Conservation (phyloP, 2,329 filamentous ascomycete genomes). For the Pyrenochaeta sp. region DNA sequence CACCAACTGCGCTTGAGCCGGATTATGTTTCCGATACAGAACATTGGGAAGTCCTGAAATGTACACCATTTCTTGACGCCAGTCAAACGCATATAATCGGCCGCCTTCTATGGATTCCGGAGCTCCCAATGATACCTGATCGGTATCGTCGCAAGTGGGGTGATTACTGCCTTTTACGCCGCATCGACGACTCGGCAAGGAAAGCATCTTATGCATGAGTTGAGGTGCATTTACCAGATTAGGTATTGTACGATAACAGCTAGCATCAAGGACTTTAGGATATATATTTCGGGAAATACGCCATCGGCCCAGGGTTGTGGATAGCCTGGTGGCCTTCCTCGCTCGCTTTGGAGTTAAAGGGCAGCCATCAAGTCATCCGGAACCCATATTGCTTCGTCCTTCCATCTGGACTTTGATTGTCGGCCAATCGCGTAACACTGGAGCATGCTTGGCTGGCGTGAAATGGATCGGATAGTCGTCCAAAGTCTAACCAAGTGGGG, state of each 20-base stretch:
- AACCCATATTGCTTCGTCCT: too few relatives aligned
- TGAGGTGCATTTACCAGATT: neutral
- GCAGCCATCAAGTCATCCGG: too few relatives aligned
- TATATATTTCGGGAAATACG: too few relatives aligned
- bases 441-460: slow-evolving; percentile 8
- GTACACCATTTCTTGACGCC: slow-evolving; percentile 81
- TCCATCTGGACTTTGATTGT: neutral
- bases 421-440: slow-evolving; percentile 9
- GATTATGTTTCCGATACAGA: slow-evolving; percentile 76
- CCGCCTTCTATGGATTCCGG: slow-evolving; percentile 82
- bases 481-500: slow-evolving; percentile 28
- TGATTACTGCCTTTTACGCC: slow-evolving; percentile 81
- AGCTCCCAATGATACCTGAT: slow-evolving; percentile 72
- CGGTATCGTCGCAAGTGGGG: slow-evolving; percentile 81
- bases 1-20: slow-evolving; percentile 74
- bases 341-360: too few relatives aligned
- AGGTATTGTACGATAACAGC: neutral
- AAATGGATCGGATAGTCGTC: slow-evolving; percentile 9
- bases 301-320: too few relatives aligned
- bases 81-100: slow-evolving; percentile 75
- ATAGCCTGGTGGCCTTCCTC: too few relatives aligned
- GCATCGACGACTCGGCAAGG: slow-evolving; percentile 32
- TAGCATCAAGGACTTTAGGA: too few relatives aligned
- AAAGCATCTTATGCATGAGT: slow-evolving; percentile 2
- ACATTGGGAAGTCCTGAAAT: slow-evolving; percentile 81